These are phyloP conservation scores for Combretum micranthum DNA, from an alignment of 345 rosid genomes.

Conservation along the genomic window DNA sequence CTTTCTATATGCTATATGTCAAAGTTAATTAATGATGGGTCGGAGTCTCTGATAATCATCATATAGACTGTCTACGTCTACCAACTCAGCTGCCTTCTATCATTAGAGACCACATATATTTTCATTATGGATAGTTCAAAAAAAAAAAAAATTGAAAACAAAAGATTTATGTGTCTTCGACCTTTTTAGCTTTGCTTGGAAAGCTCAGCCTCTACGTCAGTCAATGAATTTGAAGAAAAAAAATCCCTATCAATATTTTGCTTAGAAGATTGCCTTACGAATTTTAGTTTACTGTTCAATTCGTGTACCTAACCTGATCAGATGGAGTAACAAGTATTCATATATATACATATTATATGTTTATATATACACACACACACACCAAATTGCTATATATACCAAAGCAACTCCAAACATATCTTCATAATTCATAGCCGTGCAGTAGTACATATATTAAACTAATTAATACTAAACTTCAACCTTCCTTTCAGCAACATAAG, in stretches of 20 bases:
- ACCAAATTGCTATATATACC: background rate
- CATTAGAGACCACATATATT: no score
- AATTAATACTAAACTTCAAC: background rate
- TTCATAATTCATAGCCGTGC: slow-evolving; percentile 1
- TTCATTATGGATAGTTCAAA: no score
- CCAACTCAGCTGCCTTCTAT: no score
- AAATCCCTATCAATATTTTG: slow-evolving; percentile 34
- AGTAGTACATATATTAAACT: background rate
- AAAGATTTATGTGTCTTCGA: no score
- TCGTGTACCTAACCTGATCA: slow-evolving; percentile 8
- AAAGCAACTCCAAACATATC: slow-evolving; percentile 4
- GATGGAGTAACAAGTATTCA: background rate
- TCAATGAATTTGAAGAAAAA: slow-evolving; percentile 6
- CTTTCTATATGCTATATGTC: no score
- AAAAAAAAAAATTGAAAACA: no score
- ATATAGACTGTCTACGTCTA: no score
- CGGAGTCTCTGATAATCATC: no score
- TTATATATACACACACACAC: background rate
- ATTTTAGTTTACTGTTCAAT: slow-evolving; percentile 1
- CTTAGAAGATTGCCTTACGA: slow-evolving; percentile 33
- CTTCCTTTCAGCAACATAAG: background rate
- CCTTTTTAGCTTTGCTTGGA: background rate
- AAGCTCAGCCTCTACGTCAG: slow-evolving; percentile 28
- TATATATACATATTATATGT: background rate
- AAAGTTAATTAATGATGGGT: no score